Conservation (phyloP, 2,329 filamentous ascomycete species). For the Colletotrichum tropicicola region DNA sequence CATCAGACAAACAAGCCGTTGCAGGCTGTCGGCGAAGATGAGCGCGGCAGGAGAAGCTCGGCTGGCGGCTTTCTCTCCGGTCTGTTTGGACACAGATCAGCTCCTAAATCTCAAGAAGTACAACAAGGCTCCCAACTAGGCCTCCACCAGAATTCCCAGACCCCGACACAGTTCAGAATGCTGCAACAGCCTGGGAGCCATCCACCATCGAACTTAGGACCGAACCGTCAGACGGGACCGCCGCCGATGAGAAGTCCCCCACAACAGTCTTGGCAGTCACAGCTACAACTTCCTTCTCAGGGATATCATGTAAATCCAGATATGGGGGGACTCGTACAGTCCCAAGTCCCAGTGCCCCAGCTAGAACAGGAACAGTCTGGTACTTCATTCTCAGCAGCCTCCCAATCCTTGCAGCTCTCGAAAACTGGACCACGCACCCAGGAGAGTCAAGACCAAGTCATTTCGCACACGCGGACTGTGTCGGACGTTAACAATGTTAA, state of each 20-base stretch:
- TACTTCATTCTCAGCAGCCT: not conserved
- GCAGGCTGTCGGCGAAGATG: conserved; percentile 28
- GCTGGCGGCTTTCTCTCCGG: conserved; percentile 34
- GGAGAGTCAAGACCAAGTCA: not conserved
- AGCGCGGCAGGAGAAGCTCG: conserved; percentile 34
- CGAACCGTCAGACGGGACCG: not conserved
- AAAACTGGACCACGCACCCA: not conserved
- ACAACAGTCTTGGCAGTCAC: conserved; percentile 8
- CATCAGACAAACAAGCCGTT: conserved; percentile 9
- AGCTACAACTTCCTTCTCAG: not conserved
- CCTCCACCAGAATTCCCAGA: not conserved
- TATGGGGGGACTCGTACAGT: not conserved
- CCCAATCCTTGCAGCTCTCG: not conserved
- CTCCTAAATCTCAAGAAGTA: conserved; percentile 15
- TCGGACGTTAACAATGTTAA: not conserved
- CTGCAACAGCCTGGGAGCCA: not conserved
- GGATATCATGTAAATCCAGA: not conserved
- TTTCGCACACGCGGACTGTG: not conserved
- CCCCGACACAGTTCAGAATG: not conserved
- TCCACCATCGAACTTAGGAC: not conserved
- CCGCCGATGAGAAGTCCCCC: not conserved
- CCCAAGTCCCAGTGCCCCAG: not conserved
- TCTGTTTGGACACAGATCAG: conserved; percentile 33
- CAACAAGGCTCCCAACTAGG: not conserved
- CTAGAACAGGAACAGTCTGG: not conserved